Evolutionary conservation across 23 red algal genomes (phyloP).

Genomic region (Cyanidium caldarium): DNA sequence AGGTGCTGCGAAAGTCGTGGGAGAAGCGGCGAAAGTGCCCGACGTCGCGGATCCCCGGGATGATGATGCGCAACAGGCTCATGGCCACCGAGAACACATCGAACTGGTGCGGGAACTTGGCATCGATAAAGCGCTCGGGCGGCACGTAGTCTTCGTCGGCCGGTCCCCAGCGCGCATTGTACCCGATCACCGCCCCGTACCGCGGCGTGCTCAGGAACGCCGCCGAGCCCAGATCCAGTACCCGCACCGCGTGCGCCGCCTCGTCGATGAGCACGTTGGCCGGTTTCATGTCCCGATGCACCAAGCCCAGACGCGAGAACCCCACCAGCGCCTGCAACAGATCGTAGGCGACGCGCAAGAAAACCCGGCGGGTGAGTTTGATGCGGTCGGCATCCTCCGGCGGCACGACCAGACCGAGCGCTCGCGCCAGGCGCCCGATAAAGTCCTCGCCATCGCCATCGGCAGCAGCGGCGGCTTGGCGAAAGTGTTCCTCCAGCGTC

Average conservation of each 20-base stretch:
- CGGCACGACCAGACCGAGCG: background rate
- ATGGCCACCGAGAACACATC: background rate
- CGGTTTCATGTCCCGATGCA: conserved; percentile 3
- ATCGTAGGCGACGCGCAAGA: background rate
- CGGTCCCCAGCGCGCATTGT: conserved; percentile 4
- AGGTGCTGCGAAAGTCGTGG: background rate
- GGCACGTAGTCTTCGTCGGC: background rate
- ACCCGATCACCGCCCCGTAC: conserved; percentile 1
- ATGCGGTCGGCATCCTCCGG: background rate
- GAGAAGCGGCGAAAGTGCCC: background rate
- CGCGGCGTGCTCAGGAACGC: background rate
- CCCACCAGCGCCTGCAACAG: background rate
- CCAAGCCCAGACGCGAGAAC: background rate
- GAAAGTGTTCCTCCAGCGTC: background rate
- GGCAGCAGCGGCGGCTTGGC: too few species aligned
- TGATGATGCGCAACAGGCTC: background rate
- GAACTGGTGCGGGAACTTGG: background rate
- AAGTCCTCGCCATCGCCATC: background rate
- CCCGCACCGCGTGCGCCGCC: background rate
- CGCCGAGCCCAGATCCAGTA: background rate
- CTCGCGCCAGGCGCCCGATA: background rate
- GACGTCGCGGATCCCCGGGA: background rate
- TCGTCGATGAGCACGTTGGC: background rate
- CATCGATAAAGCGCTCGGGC: conserved; percentile 1
- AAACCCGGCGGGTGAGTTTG: background rate